Conservation (phyloP, 352 stramenopile species). For the Globisporangium nagaii region DNA sequence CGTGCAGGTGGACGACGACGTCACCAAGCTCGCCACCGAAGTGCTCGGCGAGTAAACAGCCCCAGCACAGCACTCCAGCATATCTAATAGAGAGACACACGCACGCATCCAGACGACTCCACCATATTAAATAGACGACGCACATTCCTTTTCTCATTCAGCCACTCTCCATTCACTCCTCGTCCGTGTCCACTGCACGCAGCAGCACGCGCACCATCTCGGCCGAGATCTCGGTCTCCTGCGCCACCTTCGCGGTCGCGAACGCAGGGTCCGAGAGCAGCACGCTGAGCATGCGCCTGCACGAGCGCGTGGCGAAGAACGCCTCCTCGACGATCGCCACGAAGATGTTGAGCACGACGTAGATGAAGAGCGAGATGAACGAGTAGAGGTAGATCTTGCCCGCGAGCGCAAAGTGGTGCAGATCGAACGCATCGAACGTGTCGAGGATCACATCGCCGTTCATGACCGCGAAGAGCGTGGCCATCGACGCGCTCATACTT, state of each 20-base stretch:
- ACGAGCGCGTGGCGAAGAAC: constrained; percentile 85
- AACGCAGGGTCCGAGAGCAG: constrained; percentile 49
- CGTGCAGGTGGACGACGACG: constrained; percentile 80
- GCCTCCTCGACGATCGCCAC: constrained; percentile 90
- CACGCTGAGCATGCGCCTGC: constrained; percentile 48
- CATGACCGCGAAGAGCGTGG: constrained; percentile 86
- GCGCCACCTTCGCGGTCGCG: constrained; percentile 21
- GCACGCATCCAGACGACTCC: too few species aligned
- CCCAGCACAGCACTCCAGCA: not conserved
- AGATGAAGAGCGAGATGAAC: constrained; percentile 91
- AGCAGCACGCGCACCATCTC: constrained; percentile 57
- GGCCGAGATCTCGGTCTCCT: constrained; percentile 43
- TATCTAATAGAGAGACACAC: constrained; percentile 1
- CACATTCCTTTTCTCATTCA: not conserved
- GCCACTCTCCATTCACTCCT: not conserved
- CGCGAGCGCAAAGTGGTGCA: constrained; percentile 54
- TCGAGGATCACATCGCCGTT: constrained; percentile 91
- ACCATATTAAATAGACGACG: constrained; percentile 4
- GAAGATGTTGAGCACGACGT: constrained; percentile 91
- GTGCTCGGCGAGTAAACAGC: constrained; percentile 57
- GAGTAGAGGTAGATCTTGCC: constrained; percentile 84
- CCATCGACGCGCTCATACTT: constrained; percentile 54
- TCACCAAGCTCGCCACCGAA: constrained; percentile 78
- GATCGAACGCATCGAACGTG: constrained; percentile 82
- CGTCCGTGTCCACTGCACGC: constrained; percentile 25